These are phyloP conservation scores for Candida quercuum DNA, from an alignment of 805 yeast genomes.

Conservation along the genomic window DNA sequence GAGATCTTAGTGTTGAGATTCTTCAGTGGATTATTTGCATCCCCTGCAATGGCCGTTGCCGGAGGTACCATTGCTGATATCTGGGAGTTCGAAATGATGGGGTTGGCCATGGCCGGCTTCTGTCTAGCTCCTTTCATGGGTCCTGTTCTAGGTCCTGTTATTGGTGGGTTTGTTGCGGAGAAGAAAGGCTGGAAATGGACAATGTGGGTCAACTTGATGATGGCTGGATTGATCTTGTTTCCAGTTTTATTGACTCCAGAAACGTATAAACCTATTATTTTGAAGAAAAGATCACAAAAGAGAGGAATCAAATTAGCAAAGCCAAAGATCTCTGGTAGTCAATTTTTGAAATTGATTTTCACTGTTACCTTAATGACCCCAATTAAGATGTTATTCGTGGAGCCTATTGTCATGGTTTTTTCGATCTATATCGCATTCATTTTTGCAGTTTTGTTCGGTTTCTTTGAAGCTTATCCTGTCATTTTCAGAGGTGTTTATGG, in stretches of 20 bases:
- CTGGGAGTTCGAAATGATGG: constrained; percentile 61
- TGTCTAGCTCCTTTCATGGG: constrained; percentile 79
- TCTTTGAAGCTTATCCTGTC: constrained; percentile 75
- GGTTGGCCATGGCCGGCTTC: constrained; percentile 73
- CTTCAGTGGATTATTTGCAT: constrained; percentile 69
- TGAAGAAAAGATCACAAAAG: constrained; percentile 53
- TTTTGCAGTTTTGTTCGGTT: constrained; percentile 73
- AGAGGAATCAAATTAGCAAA: constrained; percentile 48
- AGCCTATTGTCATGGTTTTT: constrained; percentile 69
- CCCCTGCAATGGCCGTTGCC: constrained; percentile 80
- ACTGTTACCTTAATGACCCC: constrained; percentile 56
- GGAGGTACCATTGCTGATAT: constrained; percentile 81
- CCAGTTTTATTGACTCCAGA: constrained; percentile 51
- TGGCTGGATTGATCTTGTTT: constrained; percentile 48
- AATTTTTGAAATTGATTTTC: constrained; percentile 40
- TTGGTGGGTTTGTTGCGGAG: constrained; percentile 65
- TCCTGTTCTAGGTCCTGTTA: constrained; percentile 71
- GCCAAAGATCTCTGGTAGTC: constrained; percentile 27
- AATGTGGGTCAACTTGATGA: constrained; percentile 66
- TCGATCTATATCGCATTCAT: constrained; percentile 69
- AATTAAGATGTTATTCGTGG: constrained; percentile 59
- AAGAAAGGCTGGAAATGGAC: constrained; percentile 66
- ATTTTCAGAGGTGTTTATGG: constrained; percentile 61
- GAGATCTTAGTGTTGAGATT: constrained; percentile 64
- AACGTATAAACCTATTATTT: constrained; percentile 64